A percentile compares a stretch with the other conserved stretches of the same genome.
Evolutionary conservation across 106 monocot genomes (phyloP).

Genomic region (Gastrodia elata): DNA sequence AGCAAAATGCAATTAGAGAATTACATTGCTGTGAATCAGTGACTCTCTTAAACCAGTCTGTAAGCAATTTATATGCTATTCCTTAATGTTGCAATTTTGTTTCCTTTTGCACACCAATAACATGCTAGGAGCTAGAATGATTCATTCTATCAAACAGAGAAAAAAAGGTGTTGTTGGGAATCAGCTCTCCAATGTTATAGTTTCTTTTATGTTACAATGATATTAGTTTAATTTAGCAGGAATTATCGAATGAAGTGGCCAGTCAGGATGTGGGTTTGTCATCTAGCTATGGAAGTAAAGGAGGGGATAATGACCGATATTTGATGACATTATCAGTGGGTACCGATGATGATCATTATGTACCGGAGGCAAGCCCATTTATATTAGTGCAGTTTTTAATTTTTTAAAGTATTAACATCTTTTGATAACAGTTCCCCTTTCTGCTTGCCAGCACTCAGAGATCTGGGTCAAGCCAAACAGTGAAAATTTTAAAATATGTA

Average conservation of each 20-base stretch:
- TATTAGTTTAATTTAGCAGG: conserved; percentile 28
- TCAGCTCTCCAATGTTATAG: too few species aligned
- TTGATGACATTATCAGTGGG: conserved; percentile 50
- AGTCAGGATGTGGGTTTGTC: conserved; percentile 12
- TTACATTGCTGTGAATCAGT: too few species aligned
- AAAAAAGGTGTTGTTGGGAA: too few species aligned
- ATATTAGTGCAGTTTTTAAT: neutral
- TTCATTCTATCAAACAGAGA: too few species aligned
- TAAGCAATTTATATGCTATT: too few species aligned
- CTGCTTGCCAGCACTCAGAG: conserved; percentile 39
- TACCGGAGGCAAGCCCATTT: conserved; percentile 38
- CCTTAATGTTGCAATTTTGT: too few species aligned
- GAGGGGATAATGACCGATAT: conserved; percentile 56
- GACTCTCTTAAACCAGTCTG: too few species aligned
- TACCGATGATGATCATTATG: conserved; percentile 12
- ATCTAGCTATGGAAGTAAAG: conserved; percentile 17
- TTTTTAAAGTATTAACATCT: neutral
- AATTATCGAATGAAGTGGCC: conserved; percentile 21
- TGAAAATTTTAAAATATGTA: conserved; percentile 71
- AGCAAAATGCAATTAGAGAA: too few species aligned
- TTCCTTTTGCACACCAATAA: too few species aligned
- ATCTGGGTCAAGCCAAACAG: conserved; percentile 81
- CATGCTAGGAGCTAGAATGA: too few species aligned
- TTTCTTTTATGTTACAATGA: neutral
- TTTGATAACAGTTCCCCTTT: conserved; percentile 1